Conservation (phyloP, 805 yeast species). For the Wickerhamomyces queroliae region DNA sequence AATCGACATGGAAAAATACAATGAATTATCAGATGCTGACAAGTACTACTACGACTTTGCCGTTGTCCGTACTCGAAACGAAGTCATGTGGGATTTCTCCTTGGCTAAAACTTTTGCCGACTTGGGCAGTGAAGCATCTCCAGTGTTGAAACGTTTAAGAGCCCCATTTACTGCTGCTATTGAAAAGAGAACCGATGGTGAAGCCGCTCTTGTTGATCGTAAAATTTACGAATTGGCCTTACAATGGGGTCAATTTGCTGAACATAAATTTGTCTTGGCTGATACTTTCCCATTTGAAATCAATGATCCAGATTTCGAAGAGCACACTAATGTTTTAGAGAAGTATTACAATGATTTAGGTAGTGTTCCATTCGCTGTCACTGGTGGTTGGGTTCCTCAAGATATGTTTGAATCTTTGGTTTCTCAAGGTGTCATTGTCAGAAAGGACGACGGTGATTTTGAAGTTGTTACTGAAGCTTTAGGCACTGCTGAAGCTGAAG, state of each 20-base stretch:
- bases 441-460: constrained; percentile 55
- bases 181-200: constrained; percentile 52
- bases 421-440: constrained; percentile 62
- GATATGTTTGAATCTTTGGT: constrained; percentile 75
- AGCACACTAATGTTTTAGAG: constrained; percentile 52
- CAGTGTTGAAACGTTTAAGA: constrained; percentile 66
- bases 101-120: constrained; percentile 61
- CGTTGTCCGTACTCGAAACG: constrained; percentile 86
- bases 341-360: constrained; percentile 64
- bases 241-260: constrained; percentile 63
- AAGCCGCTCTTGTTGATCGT: constrained; percentile 57
- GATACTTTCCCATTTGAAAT: constrained; percentile 56
- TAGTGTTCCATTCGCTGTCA: constrained; percentile 77
- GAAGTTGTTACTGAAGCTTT: constrained; percentile 14
- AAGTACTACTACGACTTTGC: constrained; percentile 80
- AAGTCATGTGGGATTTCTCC: constrained; percentile 78
- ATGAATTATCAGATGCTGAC: constrained; percentile 61
- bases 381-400: constrained; percentile 95
- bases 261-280: constrained; percentile 48
- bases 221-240: constrained; percentile 58
- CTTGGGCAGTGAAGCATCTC: constrained; percentile 79
- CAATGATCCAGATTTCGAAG: constrained; percentile 51
- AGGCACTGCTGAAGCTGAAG: constrained; percentile 1
- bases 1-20: constrained; percentile 70
- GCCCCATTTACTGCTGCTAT: constrained; percentile 57